phyloP scores from a whole-genome alignment of 1,284 basidiomycete genomes.

The Malassezia sp. region DNA sequence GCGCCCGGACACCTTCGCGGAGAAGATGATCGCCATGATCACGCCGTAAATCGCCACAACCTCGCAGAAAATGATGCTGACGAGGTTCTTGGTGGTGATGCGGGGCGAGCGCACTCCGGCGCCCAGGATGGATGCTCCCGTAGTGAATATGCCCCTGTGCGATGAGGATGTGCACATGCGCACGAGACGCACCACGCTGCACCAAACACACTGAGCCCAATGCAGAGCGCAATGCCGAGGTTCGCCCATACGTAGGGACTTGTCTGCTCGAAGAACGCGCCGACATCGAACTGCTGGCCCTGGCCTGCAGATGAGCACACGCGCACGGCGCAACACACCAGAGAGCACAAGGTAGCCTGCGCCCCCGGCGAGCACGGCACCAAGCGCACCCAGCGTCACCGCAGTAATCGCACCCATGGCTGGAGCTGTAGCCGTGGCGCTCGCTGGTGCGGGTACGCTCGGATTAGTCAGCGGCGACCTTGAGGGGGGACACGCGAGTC shows the following conservation, averaged over 20 bases:
- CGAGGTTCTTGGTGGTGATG: slow-evolving; percentile 93
- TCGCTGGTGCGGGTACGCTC: too few species aligned
- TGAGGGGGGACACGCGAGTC: too few species aligned
- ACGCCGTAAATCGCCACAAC: slow-evolving; percentile 93
- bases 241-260: slow-evolving; percentile 88
- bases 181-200: slow-evolving; percentile 70
- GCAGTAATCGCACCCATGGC: slow-evolving; percentile 15
- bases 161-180: not conserved
- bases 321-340: not conserved
- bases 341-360: slow-evolving; percentile 13
- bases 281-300: slow-evolving; percentile 27
- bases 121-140: slow-evolving; percentile 84
- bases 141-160: slow-evolving; percentile 88
- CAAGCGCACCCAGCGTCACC: slow-evolving; percentile 12
- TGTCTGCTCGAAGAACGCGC: slow-evolving; percentile 72
- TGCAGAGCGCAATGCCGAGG: slow-evolving; percentile 79
- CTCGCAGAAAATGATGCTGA: slow-evolving; percentile 93
- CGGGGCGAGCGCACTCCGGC: slow-evolving; percentile 87
- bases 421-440: too few species aligned
- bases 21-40: slow-evolving; percentile 51
- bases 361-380: slow-evolving; percentile 3
- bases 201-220: slow-evolving; percentile 82
- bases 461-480: too few species aligned
- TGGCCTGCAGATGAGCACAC: slow-evolving; percentile 17
- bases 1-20: slow-evolving; percentile 40